Base-by-base conservation (phyloP, 169 alveolate species). In the Cystoisospora suis region DNA sequence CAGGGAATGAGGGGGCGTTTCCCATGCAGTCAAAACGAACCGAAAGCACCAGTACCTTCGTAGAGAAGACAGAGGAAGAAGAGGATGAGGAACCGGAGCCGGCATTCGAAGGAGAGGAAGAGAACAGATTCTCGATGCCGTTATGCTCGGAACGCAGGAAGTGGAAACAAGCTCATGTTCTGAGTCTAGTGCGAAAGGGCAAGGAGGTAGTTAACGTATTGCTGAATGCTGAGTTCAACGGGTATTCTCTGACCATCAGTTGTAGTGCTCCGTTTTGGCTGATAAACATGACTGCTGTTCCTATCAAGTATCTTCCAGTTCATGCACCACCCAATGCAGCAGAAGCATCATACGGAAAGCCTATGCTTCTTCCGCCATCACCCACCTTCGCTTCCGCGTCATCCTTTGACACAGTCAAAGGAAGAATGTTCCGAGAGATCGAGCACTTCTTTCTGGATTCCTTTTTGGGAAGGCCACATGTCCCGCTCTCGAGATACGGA, bases 241-340 rank as follows among this genome's bases (percentile, higher is more conserved):
- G 89, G 7, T 29, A 32, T n/a, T 42, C 45, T 0, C 42, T 83
- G 32, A 23, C 29, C 45, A 1, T 83, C 80, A 29, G 59, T 0
- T 58, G 81, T 36, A 17, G 77, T n/a, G 17, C 75, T 32, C 89
- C 45, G 32, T 83, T 58, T 32, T 83, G 89, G 89, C 72, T 83
- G 53, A 38, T 83, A 27, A 83, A 83, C 61, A 32, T 40, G 47
- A 83, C 89, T 2, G 6, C 77, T 1, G 69, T 47, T 32, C 42
- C 58, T 23, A 38, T 83, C 59, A 65, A 83, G 79, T 83, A 83
- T 38, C 72, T 20, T 46, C 89, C 89, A 20, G 65, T 38, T 36
- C 75, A 56, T 9, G 70, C 32, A 27, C 27, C 88, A 17, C 77
- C 88, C 12, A 56, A 75, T 6, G 88, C n/a, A 36, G 88, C 46